Base-by-base conservation (phyloP, 345 rosid species). In the Sisymbrium altissimum region DNA sequence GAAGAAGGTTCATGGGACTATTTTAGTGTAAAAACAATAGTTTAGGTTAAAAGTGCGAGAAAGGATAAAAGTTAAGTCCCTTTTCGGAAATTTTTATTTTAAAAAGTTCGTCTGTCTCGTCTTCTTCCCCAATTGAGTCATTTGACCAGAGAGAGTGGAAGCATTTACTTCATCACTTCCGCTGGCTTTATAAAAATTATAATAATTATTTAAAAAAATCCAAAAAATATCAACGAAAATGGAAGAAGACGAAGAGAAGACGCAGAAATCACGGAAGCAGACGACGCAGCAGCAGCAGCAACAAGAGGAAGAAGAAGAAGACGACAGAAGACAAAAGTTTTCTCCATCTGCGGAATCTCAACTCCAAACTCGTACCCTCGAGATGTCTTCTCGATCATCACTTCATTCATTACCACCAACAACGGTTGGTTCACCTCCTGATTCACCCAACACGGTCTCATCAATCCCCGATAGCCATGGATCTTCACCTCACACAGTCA, bases 401-500 rank as follows among this genome's bases (percentile, higher is more conserved):
- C 72, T 66, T 49, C 81, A 65, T 17, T 57, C 77, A 66, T 0
- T 77, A 49, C 85, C 87, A 38, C 73, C 84, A 49, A 43, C 60
- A 21, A 48, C 56, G 1, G 6, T 60, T 3, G 67, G 76, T 8
- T 76, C 86, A 39, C 79, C 78, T 33, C 71, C 81, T 9, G 83
- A 74, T 62, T 83, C 87, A n/a, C 76, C 75, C 1, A 13, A 6
- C 58, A 73, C 86, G 0, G 75, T 79, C n/a, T 77, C 84, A 45
- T 52, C 83, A n/a, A 75, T 80, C 43, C 73, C 91, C 50, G 74
- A 68, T 48, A 80, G 80, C 62, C 85, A 79, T 61, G 82, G 77
- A 27, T 80, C 80, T 79, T 85, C 94, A 1, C 80, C 77, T 11
- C 75, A 73, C 35, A 71, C 75, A 9, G 57, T 79, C 32, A 33